Evolutionary conservation across 306 rosid species (phyloP).

Genomic region (Rosa persica): DNA sequence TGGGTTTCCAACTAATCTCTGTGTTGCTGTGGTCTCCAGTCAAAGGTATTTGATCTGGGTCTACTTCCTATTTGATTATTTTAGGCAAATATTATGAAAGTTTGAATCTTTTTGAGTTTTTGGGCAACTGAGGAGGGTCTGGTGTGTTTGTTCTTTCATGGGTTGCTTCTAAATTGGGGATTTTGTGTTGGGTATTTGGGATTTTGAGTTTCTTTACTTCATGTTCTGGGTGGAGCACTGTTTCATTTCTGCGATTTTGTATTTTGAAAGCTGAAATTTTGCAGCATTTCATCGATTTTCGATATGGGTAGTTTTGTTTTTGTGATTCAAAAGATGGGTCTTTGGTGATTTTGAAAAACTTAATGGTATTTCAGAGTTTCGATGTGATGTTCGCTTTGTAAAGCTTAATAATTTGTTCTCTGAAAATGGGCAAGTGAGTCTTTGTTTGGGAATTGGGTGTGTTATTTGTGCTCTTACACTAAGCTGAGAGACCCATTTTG

Average conservation of each 20-base stretch:
- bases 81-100: neutral
- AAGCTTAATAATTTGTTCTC: no score
- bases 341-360: conserved; percentile 9
- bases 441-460: conserved; percentile 9
- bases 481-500: conserved; percentile 14
- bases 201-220: conserved; percentile 12
- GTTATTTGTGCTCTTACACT: conserved; percentile 5
- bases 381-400: neutral
- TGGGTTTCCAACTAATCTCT: conserved; percentile 26
- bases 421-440: no score
- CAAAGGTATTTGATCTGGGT: conserved; percentile 55
- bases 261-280: neutral
- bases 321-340: conserved; percentile 27
- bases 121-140: conserved; percentile 22
- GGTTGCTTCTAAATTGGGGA: conserved; percentile 32
- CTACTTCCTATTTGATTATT: conserved; percentile 11
- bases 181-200: conserved; percentile 23
- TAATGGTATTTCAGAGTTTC: conserved; percentile 16
- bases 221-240: conserved; percentile 31
- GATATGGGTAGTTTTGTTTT: conserved; percentile 21
- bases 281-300: conserved; percentile 10
- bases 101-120: neutral
- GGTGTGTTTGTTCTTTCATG: conserved; percentile 29
- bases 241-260: conserved; percentile 38
- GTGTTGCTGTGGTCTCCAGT: conserved; percentile 39